Conservation (phyloP, 148 eudicot genomes). For the Chenopodium suecicum region DNA sequence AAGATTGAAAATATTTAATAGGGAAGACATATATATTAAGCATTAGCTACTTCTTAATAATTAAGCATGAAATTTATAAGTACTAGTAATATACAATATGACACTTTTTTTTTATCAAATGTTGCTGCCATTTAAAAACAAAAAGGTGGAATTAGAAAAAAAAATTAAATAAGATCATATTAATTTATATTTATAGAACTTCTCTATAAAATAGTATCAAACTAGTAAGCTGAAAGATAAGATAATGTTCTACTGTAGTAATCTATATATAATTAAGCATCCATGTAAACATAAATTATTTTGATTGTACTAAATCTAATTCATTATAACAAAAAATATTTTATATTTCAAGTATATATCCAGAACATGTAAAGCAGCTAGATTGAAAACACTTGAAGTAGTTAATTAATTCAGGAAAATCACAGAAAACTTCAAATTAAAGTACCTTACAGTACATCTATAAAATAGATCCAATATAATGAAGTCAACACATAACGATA, state of each 20-base stretch:
- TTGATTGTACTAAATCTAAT: too few species aligned
- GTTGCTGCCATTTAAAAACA: background rate
- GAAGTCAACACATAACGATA: slow-evolving; percentile 7
- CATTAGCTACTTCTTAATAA: background rate
- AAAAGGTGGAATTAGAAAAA: background rate
- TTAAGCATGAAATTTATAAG: background rate
- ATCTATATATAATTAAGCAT: too few species aligned
- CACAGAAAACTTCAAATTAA: background rate
- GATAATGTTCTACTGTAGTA: background rate
- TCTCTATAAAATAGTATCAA: slow-evolving; percentile 11
- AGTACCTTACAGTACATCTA: background rate
- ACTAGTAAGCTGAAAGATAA: background rate
- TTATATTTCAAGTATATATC: background rate
- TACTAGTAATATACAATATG: background rate
- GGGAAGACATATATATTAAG: background rate
- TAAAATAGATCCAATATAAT: background rate
- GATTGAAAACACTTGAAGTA: too few species aligned
- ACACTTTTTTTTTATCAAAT: background rate
- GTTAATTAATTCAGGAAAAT: background rate
- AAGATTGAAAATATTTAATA: background rate
- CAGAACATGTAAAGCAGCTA: too few species aligned
- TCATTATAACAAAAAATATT: too few species aligned
- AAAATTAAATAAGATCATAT: background rate
- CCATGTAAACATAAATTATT: too few species aligned
- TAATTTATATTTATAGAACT: background rate